Evolutionary conservation across 2,329 filamentous ascomycete genomes (phyloP).

Genomic region (Coniochaeta ligniaria): DNA sequence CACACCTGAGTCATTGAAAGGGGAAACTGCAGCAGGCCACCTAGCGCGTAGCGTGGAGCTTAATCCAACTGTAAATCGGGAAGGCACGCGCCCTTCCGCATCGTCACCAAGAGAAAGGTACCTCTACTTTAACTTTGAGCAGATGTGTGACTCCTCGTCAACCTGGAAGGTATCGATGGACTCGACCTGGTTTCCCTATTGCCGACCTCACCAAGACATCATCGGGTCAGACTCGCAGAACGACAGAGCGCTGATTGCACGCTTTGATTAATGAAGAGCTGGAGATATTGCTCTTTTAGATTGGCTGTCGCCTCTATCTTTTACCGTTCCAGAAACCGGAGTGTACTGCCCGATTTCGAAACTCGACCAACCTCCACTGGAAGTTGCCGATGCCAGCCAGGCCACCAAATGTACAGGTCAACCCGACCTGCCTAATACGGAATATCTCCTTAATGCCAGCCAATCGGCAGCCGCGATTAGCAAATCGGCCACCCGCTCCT

Average conservation of each 20-base stretch:
- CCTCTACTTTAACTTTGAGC: no score
- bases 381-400: neutral
- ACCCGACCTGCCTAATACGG: slow-evolving; percentile 18
- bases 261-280: neutral
- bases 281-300: neutral
- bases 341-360: neutral
- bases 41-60: neutral
- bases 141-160: no score
- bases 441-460: slow-evolving; percentile 6
- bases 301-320: neutral
- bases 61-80: neutral
- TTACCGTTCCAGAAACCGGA: neutral
- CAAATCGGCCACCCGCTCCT: neutral
- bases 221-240: neutral
- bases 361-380: no score
- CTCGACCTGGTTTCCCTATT: neutral
- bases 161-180: no score
- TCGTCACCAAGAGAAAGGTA: neutral
- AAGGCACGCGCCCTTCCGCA: neutral
- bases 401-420: neutral
- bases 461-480: slow-evolving; percentile 8
- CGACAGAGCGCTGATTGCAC: neutral
- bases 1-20: neutral
- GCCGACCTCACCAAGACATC: neutral
- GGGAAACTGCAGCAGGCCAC: neutral